phyloP scores from a whole-genome alignment of 108 stramenopile species.

The Cylindrotheca fusiformis region DNA sequence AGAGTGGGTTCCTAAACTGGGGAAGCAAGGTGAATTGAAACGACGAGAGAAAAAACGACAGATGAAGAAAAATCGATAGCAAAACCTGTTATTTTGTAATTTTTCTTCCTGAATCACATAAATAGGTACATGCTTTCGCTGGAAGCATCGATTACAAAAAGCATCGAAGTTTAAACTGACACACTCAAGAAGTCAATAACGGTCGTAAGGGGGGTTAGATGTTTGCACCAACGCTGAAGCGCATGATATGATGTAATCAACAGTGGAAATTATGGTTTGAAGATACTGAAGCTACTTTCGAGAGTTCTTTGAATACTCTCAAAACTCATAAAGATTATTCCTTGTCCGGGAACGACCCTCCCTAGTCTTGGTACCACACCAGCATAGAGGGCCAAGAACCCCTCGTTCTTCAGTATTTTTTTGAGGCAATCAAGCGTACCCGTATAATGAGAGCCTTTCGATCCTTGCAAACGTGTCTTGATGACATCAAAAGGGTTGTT shows the following conservation, averaged over 20 bases:
- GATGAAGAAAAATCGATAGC: too few relatives aligned
- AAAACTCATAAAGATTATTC: slow-evolving; percentile 98
- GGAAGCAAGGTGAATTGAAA: slow-evolving; percentile 38
- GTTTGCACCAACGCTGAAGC: too few relatives aligned
- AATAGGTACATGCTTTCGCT: too few relatives aligned
- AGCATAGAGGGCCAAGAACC: slow-evolving; percentile 88
- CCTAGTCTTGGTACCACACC: slow-evolving; percentile 92
- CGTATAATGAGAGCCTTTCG: slow-evolving; percentile 82
- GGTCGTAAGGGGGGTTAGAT: too few relatives aligned
- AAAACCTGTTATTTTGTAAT: too few relatives aligned
- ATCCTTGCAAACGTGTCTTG: slow-evolving; percentile 98
- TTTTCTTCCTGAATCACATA: too few relatives aligned
- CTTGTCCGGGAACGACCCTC: slow-evolving; percentile 95
- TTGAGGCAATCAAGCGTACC: slow-evolving; percentile 90
- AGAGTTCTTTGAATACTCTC: slow-evolving; percentile 84
- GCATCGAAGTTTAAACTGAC: too few relatives aligned
- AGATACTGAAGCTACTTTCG: slow-evolving; percentile 53
- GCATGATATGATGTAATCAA: too few relatives aligned
- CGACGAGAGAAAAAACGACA: slow-evolving; percentile 36
- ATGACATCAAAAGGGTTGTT: slow-evolving; percentile 99
- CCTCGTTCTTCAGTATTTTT: slow-evolving; percentile 88
- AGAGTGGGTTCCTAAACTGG: slow-evolving; percentile 48
- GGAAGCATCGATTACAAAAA: too few relatives aligned
- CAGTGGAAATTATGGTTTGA: too few relatives aligned
- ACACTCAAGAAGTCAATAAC: too few relatives aligned